These are phyloP conservation scores for Fusarium sp. DNA, from an alignment of 2,329 filamentous ascomycete species.

Conservation along the genomic window DNA sequence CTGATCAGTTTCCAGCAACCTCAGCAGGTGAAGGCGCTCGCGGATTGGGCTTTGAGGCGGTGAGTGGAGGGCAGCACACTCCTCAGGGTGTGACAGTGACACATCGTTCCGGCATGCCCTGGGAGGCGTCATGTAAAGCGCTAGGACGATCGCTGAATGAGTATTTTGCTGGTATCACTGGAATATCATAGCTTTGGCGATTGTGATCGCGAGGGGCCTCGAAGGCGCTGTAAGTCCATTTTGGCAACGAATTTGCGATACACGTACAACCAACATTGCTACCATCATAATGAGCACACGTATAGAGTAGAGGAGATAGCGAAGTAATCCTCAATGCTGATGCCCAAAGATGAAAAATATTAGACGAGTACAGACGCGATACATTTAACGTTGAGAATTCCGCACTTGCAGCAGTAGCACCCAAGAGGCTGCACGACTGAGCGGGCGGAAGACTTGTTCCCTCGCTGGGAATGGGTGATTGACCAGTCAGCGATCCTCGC, in stretches of 20 bases:
- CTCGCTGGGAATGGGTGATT: constrained; percentile 27
- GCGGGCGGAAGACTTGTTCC: constrained; percentile 23
- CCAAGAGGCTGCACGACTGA: constrained; percentile 38
- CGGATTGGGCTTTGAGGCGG: constrained; percentile 42
- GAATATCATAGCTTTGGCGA: constrained; percentile 40
- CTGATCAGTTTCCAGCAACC: constrained; percentile 29
- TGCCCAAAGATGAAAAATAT: constrained; percentile 17
- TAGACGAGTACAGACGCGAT: constrained; percentile 43
- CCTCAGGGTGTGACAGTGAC: constrained; percentile 41
- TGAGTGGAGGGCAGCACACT: constrained; percentile 38
- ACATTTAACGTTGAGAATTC: constrained; percentile 31
- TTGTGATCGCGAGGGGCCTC: constrained; percentile 28
- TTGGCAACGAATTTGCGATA: constrained; percentile 30
- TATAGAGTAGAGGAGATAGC: constrained; percentile 11
- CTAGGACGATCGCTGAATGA: constrained; percentile 37
- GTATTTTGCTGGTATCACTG: constrained; percentile 46
- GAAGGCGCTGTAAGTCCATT: constrained; percentile 18
- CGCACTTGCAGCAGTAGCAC: constrained; percentile 43
- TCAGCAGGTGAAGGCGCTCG: constrained; percentile 29
- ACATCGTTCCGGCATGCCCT: constrained; percentile 45
- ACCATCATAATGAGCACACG: background rate
- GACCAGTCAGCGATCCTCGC: constrained; percentile 36
- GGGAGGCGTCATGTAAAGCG: constrained; percentile 39
- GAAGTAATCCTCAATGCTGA: constrained; percentile 4
- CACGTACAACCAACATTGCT: constrained; percentile 24